These are phyloP conservation scores for Furcasterigmium furcatum DNA, from an alignment of 2,329 filamentous ascomycete genomes.

Conservation along the genomic window DNA sequence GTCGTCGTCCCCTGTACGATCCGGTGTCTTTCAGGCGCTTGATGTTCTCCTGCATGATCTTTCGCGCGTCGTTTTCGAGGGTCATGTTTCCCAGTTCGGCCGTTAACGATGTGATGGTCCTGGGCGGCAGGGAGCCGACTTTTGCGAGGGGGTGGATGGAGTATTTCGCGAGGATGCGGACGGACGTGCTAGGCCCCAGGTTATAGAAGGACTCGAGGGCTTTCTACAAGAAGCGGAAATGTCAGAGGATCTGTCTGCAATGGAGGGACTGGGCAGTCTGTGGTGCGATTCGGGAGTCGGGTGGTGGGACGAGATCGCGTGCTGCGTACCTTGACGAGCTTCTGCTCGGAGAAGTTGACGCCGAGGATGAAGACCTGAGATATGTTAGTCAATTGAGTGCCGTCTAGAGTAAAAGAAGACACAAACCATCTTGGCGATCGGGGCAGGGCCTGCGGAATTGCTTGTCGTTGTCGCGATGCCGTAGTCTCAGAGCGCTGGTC, in stretches of 20 bases:
- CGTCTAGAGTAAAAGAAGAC: not conserved
- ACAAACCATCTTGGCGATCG: conserved; percentile 10
- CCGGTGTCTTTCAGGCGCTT: conserved; percentile 85
- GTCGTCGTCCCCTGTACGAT: conserved; percentile 80
- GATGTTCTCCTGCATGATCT: conserved; percentile 81
- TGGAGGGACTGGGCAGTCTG: conserved; percentile 5
- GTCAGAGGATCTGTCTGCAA: conserved; percentile 3
- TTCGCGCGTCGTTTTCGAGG: conserved; percentile 83
- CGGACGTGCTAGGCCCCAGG: conserved; percentile 67
- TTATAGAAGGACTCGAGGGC: conserved; percentile 84
- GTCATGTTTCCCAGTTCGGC: conserved; percentile 88
- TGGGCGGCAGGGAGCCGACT: conserved; percentile 69
- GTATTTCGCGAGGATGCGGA: conserved; percentile 81
- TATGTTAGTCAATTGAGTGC: not conserved
- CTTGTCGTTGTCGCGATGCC: not conserved
- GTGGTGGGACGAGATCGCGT: too few species aligned
- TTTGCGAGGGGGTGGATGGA: conserved; percentile 82
- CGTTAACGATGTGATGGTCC: conserved; percentile 78
- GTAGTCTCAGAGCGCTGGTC: too few species aligned
- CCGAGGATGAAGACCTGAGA: conserved; percentile 80
- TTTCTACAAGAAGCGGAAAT: conserved; percentile 41
- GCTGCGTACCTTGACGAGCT: conserved; percentile 72
- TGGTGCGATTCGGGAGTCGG: conserved; percentile 1
- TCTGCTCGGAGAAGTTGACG: conserved; percentile 78
- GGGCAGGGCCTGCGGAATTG: not conserved